A percentile compares a stretch with the other conserved stretches of the same genome.
phyloP scores from a whole-genome alignment of 1,284 basidiomycete genomes.

The Irpex sp. region DNA sequence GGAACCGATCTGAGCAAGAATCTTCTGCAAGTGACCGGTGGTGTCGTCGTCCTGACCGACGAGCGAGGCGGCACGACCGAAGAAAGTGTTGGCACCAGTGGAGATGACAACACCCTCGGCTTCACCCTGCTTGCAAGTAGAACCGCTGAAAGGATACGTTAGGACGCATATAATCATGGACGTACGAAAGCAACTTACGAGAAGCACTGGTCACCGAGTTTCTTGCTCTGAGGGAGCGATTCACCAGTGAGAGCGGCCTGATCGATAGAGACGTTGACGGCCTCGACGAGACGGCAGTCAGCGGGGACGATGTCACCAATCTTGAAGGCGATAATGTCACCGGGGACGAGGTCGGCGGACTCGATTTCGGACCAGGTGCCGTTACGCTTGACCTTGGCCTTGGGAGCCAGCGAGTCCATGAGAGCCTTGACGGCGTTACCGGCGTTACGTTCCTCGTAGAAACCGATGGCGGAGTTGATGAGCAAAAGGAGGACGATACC shows the following conservation, averaged over 20 bases:
- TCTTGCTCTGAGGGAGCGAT: conserved; percentile 90
- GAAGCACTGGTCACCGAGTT: conserved; percentile 93
- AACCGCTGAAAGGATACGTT: conserved; percentile 55
- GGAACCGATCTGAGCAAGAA: conserved; percentile 92
- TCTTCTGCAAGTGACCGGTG: conserved; percentile 96
- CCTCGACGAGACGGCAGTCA: conserved; percentile 92
- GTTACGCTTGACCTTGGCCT: conserved; percentile 88
- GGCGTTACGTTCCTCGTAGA: conserved; percentile 95
- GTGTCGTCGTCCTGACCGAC: conserved; percentile 96
- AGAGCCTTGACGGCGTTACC: conserved; percentile 99
- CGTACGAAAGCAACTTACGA: conserved; percentile 54
- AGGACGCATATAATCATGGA: conserved; percentile 11
- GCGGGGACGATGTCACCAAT: conserved; percentile 97
- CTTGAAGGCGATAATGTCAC: conserved; percentile 94
- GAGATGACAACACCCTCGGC: conserved; percentile 96
- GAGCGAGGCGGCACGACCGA: conserved; percentile 92
- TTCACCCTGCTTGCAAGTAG: conserved; percentile 96
- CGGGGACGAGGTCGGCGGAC: conserved; percentile 83
- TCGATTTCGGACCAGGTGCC: conserved; percentile 88
- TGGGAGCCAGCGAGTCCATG: conserved; percentile 98
- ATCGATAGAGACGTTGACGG: conserved; percentile 95
- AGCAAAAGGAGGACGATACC: conserved; percentile 92
- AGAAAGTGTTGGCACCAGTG: conserved; percentile 94
- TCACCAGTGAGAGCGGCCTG: conserved; percentile 96
- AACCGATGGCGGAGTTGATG: conserved; percentile 96